A percentile compares a stretch with the other conserved stretches of the same genome.
These are phyloP conservation scores for Xerocomus spinulosus DNA, from an alignment of 768 basidiomycete species.

Conservation along the genomic window DNA sequence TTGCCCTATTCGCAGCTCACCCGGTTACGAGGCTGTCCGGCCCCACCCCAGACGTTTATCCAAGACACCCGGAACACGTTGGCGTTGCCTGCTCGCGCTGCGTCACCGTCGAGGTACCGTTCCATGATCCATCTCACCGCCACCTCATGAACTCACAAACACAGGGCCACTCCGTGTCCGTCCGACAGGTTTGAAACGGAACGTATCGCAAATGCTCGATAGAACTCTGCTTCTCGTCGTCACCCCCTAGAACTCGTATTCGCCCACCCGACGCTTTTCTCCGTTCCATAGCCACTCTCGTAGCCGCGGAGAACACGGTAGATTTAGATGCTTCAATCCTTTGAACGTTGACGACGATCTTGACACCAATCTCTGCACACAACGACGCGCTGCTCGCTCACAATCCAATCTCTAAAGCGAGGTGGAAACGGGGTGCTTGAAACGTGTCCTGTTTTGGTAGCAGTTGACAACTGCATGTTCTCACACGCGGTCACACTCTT, in stretches of 20 bases:
- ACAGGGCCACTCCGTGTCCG: neutral
- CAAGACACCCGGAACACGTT: neutral
- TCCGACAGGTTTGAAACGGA: neutral
- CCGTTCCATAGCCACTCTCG: neutral
- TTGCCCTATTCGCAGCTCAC: constrained; percentile 10
- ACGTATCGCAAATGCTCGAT: no score
- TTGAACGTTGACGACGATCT: constrained; percentile 3
- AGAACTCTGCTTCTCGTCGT: neutral
- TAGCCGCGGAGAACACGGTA: neutral
- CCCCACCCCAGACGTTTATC: neutral
- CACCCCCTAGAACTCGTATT: neutral
- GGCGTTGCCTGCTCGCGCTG: neutral
- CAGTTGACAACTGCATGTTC: no score
- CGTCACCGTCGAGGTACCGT: neutral
- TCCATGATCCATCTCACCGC: neutral
- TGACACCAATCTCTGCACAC: constrained; percentile 1
- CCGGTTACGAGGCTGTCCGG: neutral
- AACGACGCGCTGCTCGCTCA: neutral
- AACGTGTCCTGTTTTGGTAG: no score
- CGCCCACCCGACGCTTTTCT: neutral
- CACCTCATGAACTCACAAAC: neutral
- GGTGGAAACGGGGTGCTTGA: constrained; percentile 13
- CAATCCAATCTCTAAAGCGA: neutral
- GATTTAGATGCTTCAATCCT: neutral
- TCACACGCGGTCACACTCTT: no score